Percentiles rank a stretch among this genome's conserved stretches.
These are phyloP conservation scores for Erysimum pusillum DNA, from an alignment of 441 rosid species.

Conservation along the genomic window DNA sequence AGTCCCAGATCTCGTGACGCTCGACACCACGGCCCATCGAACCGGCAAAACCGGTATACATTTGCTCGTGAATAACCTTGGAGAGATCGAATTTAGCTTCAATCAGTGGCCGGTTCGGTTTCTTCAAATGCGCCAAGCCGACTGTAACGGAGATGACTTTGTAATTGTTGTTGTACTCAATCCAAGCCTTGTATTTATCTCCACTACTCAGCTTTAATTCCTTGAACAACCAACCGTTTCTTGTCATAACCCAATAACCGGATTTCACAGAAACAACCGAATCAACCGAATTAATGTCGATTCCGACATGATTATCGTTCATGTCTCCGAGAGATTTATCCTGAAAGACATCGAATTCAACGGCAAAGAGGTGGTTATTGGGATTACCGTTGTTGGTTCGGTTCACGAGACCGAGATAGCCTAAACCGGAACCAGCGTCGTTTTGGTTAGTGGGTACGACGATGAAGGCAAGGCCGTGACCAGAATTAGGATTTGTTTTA, in stretches of 20 bases:
- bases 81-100: slow-evolving; percentile 43
- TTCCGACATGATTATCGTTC: slow-evolving; percentile 54
- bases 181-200: slow-evolving; percentile 51
- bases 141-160: slow-evolving; percentile 42
- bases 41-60: slow-evolving; percentile 48
- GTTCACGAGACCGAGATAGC: slow-evolving; percentile 53
- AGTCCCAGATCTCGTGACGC: slow-evolving; percentile 48
- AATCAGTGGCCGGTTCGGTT: slow-evolving; percentile 47
- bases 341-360: slow-evolving; percentile 52
- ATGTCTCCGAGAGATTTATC: slow-evolving; percentile 49
- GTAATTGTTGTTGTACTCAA: slow-evolving; percentile 45
- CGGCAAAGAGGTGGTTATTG: slow-evolving; percentile 48
- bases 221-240: slow-evolving; percentile 44
- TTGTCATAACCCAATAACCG: slow-evolving; percentile 49
- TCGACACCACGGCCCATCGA: slow-evolving; percentile 39
- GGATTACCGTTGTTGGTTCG: slow-evolving; percentile 46
- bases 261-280: slow-evolving; percentile 43
- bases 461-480: slow-evolving; percentile 50
- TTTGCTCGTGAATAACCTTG: slow-evolving; percentile 36
- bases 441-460: slow-evolving; percentile 30
- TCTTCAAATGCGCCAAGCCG: slow-evolving; percentile 37
- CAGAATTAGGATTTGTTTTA: slow-evolving; percentile 34
- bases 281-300: slow-evolving; percentile 44
- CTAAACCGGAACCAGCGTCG: slow-evolving; percentile 40
- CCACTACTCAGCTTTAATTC: slow-evolving; percentile 48